Conservation (phyloP, 139 green algal species). For the Chara braunii region DNA sequence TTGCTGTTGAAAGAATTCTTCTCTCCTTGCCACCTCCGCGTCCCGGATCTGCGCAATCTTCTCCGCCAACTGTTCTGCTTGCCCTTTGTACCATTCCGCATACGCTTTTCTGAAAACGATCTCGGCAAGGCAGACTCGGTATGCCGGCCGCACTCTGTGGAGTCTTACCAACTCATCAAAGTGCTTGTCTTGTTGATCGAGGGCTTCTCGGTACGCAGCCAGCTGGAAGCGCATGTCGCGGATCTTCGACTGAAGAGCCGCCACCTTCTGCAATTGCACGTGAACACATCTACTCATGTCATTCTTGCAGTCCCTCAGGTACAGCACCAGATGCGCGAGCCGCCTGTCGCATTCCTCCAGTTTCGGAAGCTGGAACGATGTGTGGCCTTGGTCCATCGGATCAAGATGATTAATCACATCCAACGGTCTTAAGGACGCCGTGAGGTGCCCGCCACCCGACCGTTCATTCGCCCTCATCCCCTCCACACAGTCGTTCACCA, state of each 20-base stretch:
- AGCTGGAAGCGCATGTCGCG: slow-evolving; percentile 70
- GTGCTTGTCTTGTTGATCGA: slow-evolving; percentile 47
- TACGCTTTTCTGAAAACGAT: slow-evolving; percentile 59
- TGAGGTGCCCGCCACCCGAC: not conserved
- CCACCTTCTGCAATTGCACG: slow-evolving; percentile 64
- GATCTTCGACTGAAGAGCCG: slow-evolving; percentile 73
- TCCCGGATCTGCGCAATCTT: slow-evolving; percentile 55
- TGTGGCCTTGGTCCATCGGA: slow-evolving; percentile 65
- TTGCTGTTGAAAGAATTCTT: slow-evolving; percentile 53
- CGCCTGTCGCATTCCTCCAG: slow-evolving; percentile 40
- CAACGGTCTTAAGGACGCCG: slow-evolving; percentile 35
- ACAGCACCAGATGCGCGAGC: slow-evolving; percentile 40
- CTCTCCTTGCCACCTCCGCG: slow-evolving; percentile 57
- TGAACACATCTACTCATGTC: slow-evolving; percentile 67
- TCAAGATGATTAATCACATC: slow-evolving; percentile 70
- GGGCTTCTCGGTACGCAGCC: slow-evolving; percentile 56
- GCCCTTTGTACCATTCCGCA: slow-evolving; percentile 48
- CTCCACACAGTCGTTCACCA: slow-evolving; percentile 22
- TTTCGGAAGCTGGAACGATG: slow-evolving; percentile 51
- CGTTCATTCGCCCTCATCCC: not conserved
- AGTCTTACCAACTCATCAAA: slow-evolving; percentile 64
- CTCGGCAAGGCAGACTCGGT: slow-evolving; percentile 73
- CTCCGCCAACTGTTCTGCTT: slow-evolving; percentile 66
- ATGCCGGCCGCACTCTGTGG: slow-evolving; percentile 57
- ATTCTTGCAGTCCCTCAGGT: slow-evolving; percentile 55